These are phyloP conservation scores for Dioscorea zingiberensis DNA, from an alignment of 106 monocot genomes.

Conservation along the genomic window DNA sequence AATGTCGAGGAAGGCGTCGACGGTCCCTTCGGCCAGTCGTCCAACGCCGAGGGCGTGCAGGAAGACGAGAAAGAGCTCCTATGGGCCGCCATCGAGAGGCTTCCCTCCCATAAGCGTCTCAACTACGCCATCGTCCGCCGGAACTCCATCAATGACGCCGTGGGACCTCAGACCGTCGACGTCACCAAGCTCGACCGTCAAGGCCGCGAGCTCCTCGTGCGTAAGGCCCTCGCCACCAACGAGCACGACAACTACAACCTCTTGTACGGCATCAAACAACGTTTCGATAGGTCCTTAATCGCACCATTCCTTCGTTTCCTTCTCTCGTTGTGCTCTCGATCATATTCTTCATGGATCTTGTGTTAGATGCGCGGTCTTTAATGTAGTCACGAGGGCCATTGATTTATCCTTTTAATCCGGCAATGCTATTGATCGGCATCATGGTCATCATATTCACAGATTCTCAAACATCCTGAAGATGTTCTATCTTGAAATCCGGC, in stretches of 20 bases:
- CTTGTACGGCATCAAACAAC: conserved; percentile 26
- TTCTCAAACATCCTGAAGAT: no score
- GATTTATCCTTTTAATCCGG: no score
- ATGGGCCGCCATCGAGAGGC: conserved; percentile 48
- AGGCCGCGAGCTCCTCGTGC: conserved; percentile 23
- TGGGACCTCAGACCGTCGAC: conserved; percentile 25
- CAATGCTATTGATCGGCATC: no score
- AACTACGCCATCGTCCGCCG: conserved; percentile 27
- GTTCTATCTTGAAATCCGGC: no score
- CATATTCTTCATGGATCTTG: not conserved
- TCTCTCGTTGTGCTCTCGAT: not conserved
- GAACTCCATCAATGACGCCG: not conserved
- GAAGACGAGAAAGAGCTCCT: conserved; percentile 45
- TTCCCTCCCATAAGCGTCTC: conserved; percentile 29
- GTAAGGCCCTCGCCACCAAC: conserved; percentile 39
- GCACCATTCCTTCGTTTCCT: not conserved
- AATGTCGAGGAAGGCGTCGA: conserved; percentile 9
- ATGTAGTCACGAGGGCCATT: no score
- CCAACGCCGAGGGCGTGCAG: conserved; percentile 17
- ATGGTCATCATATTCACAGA: no score
- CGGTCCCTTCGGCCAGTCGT: conserved; percentile 16
- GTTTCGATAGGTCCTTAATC: conserved; percentile 24
- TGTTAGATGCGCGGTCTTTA: no score
- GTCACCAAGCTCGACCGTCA: conserved; percentile 40
- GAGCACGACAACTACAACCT: conserved; percentile 63